Percentiles rank a stretch among this genome's conserved stretches.
These are phyloP conservation scores for Lasiosphaeria miniovina DNA, from an alignment of 495 filamentous ascomycete genomes.

Conservation along the genomic window DNA sequence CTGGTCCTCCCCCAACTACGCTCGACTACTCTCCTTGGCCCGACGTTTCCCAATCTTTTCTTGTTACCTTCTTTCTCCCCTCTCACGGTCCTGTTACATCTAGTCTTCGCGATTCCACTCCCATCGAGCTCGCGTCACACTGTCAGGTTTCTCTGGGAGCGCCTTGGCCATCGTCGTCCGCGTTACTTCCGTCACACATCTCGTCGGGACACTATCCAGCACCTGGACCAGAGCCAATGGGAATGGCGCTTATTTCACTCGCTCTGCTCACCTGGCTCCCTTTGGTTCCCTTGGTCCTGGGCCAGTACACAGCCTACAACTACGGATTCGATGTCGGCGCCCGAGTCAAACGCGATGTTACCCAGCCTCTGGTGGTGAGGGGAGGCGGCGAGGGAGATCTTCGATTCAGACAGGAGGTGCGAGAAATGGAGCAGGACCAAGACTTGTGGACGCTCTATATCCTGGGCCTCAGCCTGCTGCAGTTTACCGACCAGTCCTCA, in stretches of 20 bases:
- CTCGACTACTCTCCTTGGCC: neutral
- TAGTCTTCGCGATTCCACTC: neutral
- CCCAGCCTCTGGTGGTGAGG: slow-evolving; percentile 20
- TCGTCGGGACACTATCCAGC: neutral
- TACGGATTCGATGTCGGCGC: slow-evolving; percentile 38
- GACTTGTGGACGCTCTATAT: slow-evolving; percentile 60
- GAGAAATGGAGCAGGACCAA: slow-evolving; percentile 52
- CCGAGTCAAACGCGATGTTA: slow-evolving; percentile 25
- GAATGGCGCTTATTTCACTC: slow-evolving; percentile 13
- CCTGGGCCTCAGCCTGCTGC: slow-evolving; percentile 52
- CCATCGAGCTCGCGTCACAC: neutral
- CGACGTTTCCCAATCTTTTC: neutral
- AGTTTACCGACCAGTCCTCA: slow-evolving; percentile 50
- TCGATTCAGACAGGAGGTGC: slow-evolving; percentile 45
- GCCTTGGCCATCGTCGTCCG: slow-evolving; percentile 1
- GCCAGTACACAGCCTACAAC: slow-evolving; percentile 32
- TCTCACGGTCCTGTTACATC: neutral
- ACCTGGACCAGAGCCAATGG: neutral
- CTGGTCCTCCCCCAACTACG: neutral
- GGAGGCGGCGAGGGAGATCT: slow-evolving; percentile 18
- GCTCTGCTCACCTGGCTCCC: slow-evolving; percentile 9
- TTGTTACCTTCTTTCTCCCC: neutral
- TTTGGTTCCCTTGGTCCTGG: slow-evolving; percentile 8
- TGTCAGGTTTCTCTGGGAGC: slow-evolving; percentile 7
- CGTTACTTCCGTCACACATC: slow-evolving; percentile 9